phyloP scores from a whole-genome alignment of 2,329 filamentous ascomycete genomes.

The Fusarium sp. region DNA sequence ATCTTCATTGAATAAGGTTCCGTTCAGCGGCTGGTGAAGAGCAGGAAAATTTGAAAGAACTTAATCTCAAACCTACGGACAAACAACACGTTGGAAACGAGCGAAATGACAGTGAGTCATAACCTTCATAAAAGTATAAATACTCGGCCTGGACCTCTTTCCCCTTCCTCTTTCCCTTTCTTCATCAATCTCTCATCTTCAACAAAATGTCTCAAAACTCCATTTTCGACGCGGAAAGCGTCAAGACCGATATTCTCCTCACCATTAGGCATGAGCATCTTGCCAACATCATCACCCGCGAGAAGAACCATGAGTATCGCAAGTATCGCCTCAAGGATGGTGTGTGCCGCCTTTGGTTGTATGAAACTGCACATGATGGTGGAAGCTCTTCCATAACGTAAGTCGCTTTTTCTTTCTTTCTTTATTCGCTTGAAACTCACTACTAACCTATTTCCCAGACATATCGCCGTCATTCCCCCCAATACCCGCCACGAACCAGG shows the following conservation, averaged over 20 bases:
- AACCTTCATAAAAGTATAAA: neutral
- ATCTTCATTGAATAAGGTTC: neutral
- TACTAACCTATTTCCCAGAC: neutral
- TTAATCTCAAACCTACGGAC: too few relatives aligned
- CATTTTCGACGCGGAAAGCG: neutral
- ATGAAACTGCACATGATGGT: slow-evolving; percentile 32
- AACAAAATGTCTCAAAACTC: neutral
- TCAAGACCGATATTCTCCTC: slow-evolving; percentile 36
- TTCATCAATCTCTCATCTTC: neutral
- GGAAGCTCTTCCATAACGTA: slow-evolving; percentile 42
- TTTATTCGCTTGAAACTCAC: neutral
- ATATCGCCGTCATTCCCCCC: slow-evolving; percentile 27
- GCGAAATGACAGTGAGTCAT: neutral
- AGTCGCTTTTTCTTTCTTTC: neutral
- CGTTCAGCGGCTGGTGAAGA: neutral
- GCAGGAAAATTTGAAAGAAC: too few relatives aligned
- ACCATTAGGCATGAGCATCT: slow-evolving; percentile 40
- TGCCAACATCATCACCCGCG: slow-evolving; percentile 32
- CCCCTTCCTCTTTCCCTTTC: neutral
- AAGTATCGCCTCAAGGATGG: slow-evolving; percentile 42
- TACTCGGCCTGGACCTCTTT: neutral
- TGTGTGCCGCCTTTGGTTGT: slow-evolving; percentile 44
- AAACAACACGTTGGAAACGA: too few relatives aligned
- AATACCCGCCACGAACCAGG: slow-evolving; percentile 23
- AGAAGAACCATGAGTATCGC: slow-evolving; percentile 46